Conservation (phyloP, 2,329 filamentous ascomycete species). For the Aspergillus bombycis region DNA sequence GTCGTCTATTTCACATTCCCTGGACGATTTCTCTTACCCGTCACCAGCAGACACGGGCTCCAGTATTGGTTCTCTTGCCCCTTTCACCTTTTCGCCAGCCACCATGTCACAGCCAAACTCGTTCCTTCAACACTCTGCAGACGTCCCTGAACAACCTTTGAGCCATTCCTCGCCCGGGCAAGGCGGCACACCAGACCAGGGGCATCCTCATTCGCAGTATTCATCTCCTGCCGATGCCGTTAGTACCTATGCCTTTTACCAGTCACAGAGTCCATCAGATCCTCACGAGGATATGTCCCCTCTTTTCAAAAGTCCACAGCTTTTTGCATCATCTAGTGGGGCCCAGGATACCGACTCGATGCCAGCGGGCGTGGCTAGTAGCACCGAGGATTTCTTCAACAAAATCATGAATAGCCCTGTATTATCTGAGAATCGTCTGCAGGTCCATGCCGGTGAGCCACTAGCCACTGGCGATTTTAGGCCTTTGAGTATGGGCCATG, state of each 20-base stretch:
- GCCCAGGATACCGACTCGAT: slow-evolving; percentile 2
- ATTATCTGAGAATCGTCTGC: neutral
- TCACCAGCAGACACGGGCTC: slow-evolving; percentile 29
- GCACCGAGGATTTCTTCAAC: slow-evolving; percentile 17
- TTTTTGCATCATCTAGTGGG: slow-evolving; percentile 7
- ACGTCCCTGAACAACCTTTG: slow-evolving; percentile 44
- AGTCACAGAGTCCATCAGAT: slow-evolving; percentile 11
- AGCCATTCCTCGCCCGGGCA: slow-evolving; percentile 12
- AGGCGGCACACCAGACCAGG: neutral
- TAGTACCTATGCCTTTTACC: slow-evolving; percentile 8
- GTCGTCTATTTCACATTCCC: slow-evolving; percentile 18
- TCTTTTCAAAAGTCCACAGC: slow-evolving; percentile 12
- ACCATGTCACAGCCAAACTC: slow-evolving; percentile 40
- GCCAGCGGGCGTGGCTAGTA: neutral
- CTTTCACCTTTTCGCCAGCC: slow-evolving; percentile 35
- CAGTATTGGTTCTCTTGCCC: slow-evolving; percentile 28
- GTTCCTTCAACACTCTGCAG: slow-evolving; percentile 34
- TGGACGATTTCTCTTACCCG: slow-evolving; percentile 24
- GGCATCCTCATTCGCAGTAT: neutral
- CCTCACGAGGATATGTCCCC: slow-evolving; percentile 13
- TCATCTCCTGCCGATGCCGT: slow-evolving; percentile 3
- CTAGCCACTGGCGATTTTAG: neutral
- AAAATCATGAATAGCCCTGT: slow-evolving; percentile 16
- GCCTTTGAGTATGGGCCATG: neutral
- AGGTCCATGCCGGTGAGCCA: neutral